These are phyloP conservation scores for Saccharomycopsis crataegensis DNA, from an alignment of 1,139 yeast genomes.

Conservation along the genomic window DNA sequence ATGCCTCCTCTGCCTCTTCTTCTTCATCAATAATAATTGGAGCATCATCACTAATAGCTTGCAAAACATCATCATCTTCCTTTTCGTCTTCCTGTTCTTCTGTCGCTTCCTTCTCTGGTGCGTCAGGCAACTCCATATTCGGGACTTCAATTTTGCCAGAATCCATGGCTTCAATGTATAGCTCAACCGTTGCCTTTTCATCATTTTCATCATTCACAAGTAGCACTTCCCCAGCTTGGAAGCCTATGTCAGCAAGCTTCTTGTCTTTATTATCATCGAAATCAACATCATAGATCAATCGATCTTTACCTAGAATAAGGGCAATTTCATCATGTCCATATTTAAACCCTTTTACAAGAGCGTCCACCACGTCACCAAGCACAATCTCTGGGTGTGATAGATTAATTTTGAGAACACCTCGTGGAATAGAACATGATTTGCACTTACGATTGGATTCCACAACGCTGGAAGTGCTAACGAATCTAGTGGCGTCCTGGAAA, in stretches of 20 bases:
- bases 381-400: slow-evolving; percentile 23
- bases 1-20: slow-evolving; percentile 6
- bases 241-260: slow-evolving; percentile 46
- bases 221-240: slow-evolving; percentile 51
- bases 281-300: slow-evolving; percentile 75
- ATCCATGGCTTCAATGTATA: slow-evolving; percentile 37
- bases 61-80: slow-evolving; percentile 22
- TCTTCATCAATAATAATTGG: slow-evolving; percentile 17
- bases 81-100: slow-evolving; percentile 22
- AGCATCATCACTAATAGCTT: slow-evolving; percentile 23
- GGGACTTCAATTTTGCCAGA: slow-evolving; percentile 23
- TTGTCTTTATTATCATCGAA: slow-evolving; percentile 69
- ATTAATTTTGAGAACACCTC: slow-evolving; percentile 38
- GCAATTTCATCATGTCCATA: slow-evolving; percentile 49
- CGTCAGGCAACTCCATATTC: slow-evolving; percentile 30
- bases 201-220: slow-evolving; percentile 77
- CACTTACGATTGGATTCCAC: slow-evolving; percentile 61
- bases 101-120: slow-evolving; percentile 23
- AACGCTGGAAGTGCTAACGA: slow-evolving; percentile 57
- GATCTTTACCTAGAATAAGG: slow-evolving; percentile 50
- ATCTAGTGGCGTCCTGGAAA: slow-evolving; percentile 61
- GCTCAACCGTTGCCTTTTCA: slow-evolving; percentile 58
- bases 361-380: slow-evolving; percentile 39
- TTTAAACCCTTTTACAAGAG: slow-evolving; percentile 40
- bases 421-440: slow-evolving; percentile 62